Evolutionary conservation across 768 basidiomycete genomes (phyloP).

Genomic region (Boletus rex-veris): DNA sequence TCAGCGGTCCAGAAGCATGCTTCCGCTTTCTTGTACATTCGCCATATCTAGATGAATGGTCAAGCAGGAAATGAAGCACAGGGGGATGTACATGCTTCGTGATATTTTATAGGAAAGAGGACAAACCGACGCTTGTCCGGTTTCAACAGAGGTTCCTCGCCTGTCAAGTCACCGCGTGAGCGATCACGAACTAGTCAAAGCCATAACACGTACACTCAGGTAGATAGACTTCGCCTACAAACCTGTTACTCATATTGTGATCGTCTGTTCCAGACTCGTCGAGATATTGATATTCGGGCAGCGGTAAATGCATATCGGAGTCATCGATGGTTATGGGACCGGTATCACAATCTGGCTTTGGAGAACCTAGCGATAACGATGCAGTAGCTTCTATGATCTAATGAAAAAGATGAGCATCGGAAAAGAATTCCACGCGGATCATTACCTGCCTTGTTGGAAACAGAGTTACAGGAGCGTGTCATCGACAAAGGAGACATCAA

Average conservation of each 20-base stretch:
- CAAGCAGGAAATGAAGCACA: not conserved
- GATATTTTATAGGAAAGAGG: slow-evolving; percentile 88
- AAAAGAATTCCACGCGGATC: not conserved
- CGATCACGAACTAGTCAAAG: not conserved
- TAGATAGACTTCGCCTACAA: slow-evolving; percentile 19
- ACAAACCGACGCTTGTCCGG: slow-evolving; percentile 78
- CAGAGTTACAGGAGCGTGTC: not conserved
- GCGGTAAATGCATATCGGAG: not conserved
- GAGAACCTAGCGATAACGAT: slow-evolving; percentile 7
- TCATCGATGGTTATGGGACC: not conserved
- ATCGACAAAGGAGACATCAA: not conserved
- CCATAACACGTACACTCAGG: slow-evolving; percentile 14
- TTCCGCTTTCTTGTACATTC: slow-evolving; percentile 90
- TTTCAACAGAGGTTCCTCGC: slow-evolving; percentile 76
- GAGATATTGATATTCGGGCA: not conserved
- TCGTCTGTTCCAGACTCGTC: not conserved
- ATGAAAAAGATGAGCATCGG: not conserved
- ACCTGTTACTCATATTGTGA: not conserved
- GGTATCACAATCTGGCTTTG: not conserved
- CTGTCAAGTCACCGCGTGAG: slow-evolving; percentile 1
- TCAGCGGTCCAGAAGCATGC: slow-evolving; percentile 93
- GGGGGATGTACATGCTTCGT: slow-evolving; percentile 56
- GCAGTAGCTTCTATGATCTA: slow-evolving; percentile 2
- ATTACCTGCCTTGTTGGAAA: slow-evolving; percentile 1
- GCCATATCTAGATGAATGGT: slow-evolving; percentile 68